phyloP scores from a whole-genome alignment of 306 rosid species.

The Malus orientalis region DNA sequence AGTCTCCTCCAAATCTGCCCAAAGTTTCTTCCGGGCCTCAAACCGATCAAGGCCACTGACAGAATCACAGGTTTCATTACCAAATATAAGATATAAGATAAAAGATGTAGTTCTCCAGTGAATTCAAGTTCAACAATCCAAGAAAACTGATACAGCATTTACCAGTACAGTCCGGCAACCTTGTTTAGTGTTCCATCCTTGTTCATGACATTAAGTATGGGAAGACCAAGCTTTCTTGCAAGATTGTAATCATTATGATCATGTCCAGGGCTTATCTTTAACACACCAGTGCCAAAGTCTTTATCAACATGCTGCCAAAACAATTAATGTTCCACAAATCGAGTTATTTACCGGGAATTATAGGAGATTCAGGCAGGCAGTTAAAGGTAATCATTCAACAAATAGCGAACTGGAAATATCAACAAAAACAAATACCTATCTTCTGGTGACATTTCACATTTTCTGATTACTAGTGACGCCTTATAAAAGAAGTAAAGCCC shows the following conservation, averaged over 20 bases:
- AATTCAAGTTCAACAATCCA: constrained; percentile 11
- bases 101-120: not conserved
- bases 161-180: constrained; percentile 89
- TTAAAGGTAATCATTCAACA: not conserved
- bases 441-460: not conserved
- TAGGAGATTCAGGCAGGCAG: not conserved
- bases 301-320: constrained; percentile 67
- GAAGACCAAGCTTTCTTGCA: constrained; percentile 95
- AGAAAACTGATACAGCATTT: constrained; percentile 9
- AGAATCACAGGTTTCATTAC: constrained; percentile 16
- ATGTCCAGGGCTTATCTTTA: constrained; percentile 98
- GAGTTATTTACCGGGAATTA: not conserved
- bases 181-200: constrained; percentile 90
- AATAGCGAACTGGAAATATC: not conserved
- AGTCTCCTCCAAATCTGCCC: constrained; percentile 94
- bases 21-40: constrained; percentile 84
- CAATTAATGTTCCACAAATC: not conserved
- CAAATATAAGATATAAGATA: constrained; percentile 13
- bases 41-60: constrained; percentile 90
- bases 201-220: constrained; percentile 95
- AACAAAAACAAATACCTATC: not conserved
- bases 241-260: constrained; percentile 90
- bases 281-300: constrained; percentile 92
- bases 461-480: not conserved
- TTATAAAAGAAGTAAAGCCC: not conserved